Conservation (phyloP, 306 rosid species). For the Potentilla sterilis region DNA sequence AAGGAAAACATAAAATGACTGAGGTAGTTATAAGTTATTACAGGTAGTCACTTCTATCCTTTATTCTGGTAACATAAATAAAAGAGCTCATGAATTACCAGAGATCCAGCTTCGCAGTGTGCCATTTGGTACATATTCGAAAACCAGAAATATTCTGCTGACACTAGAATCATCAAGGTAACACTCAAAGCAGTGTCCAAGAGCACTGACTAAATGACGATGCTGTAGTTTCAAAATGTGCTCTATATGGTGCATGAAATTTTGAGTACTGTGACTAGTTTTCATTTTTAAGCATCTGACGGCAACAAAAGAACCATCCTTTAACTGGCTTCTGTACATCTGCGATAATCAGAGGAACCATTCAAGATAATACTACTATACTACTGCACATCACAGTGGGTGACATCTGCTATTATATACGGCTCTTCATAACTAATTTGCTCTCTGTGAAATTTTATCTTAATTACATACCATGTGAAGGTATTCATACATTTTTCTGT, state of each 20-base stretch:
- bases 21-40: background rate
- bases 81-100: slow-evolving; percentile 47
- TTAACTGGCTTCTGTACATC: slow-evolving; percentile 87
- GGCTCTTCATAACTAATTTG: background rate
- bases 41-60: too few relatives aligned
- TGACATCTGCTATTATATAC: too few relatives aligned
- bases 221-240: slow-evolving; percentile 81
- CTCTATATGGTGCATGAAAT: slow-evolving; percentile 60
- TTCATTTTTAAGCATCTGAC: slow-evolving; percentile 70
- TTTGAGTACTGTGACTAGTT: slow-evolving; percentile 57
- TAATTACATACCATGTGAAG: background rate
- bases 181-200: slow-evolving; percentile 94
- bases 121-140: slow-evolving; percentile 78
- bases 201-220: slow-evolving; percentile 79
- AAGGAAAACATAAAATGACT: background rate
- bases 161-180: slow-evolving; percentile 84
- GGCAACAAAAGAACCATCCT: slow-evolving; percentile 63
- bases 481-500: background rate
- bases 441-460: background rate
- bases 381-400: background rate
- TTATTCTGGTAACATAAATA: background rate
- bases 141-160: slow-evolving; percentile 77
- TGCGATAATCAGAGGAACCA: slow-evolving; percentile 28
- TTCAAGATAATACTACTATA: background rate
- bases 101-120: slow-evolving; percentile 83